Percentiles rank a stretch among this genome's conserved stretches.
Conservation (phyloP, 169 alveolate genomes). For the Eimeria sp. region DNA sequence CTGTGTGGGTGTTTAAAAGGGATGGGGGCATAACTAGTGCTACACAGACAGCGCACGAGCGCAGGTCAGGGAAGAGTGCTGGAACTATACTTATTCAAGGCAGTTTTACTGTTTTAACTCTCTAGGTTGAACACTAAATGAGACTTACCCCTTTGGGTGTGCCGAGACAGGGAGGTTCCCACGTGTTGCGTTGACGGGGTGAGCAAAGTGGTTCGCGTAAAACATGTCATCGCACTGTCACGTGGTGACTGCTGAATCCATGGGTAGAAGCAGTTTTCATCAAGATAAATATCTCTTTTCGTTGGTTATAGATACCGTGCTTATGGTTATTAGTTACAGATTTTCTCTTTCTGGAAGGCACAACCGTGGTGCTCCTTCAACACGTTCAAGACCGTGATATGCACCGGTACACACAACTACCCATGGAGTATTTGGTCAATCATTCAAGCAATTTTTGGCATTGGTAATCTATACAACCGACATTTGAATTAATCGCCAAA, state of each 20-base stretch:
- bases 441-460: neutral
- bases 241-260: neutral
- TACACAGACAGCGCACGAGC: neutral
- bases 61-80: neutral
- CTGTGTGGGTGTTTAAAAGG: neutral
- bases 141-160: neutral
- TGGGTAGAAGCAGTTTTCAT: neutral
- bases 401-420: neutral
- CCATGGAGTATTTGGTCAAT: neutral
- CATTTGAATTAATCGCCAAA: neutral
- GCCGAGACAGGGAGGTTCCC: neutral
- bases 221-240: neutral
- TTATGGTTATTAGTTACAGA: neutral
- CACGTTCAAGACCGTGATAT: neutral
- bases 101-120: no score
- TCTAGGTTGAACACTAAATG: no score
- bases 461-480: neutral
- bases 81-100: neutral
- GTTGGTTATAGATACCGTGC: neutral
- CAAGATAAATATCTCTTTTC: neutral
- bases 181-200: neutral
- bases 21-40: neutral
- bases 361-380: neutral
- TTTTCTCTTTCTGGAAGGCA: neutral
- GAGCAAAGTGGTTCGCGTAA: neutral